phyloP scores from a whole-genome alignment of 2,329 filamentous ascomycete genomes.

The Fusarium pseudoanthophilum region DNA sequence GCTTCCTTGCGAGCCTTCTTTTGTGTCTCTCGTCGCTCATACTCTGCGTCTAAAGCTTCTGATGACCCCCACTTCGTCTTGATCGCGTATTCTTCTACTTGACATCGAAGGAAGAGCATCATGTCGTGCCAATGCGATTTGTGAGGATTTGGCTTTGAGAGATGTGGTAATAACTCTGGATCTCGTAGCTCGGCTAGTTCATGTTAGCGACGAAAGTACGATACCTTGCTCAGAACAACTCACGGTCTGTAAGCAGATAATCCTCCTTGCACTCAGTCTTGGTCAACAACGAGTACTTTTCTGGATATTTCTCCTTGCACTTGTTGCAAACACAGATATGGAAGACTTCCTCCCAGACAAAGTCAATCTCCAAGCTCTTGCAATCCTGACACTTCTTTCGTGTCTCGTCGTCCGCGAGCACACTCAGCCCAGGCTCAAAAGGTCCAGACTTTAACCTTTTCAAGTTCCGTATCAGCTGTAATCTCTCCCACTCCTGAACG shows the following conservation, averaged over 20 bases:
- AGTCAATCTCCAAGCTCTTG: constrained; percentile 86
- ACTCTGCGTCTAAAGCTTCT: constrained; percentile 88
- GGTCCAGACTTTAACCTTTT: constrained; percentile 80
- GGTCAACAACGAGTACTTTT: constrained; percentile 94
- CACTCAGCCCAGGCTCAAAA: constrained; percentile 89
- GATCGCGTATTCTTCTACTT: constrained; percentile 95
- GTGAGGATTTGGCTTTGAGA: constrained; percentile 92
- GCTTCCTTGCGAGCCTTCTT: constrained; percentile 89
- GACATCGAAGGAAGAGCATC: constrained; percentile 94
- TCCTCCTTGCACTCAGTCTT: constrained; percentile 97
- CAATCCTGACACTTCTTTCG: constrained; percentile 88
- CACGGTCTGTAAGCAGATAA: constrained; percentile 91
- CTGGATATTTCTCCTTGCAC: constrained; percentile 90
- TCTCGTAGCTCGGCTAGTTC: constrained; percentile 85
- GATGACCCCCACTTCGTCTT: constrained; percentile 89
- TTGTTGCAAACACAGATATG: constrained; percentile 76
- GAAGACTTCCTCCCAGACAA: constrained; percentile 91
- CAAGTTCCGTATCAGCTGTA: constrained; percentile 78
- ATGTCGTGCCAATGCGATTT: constrained; percentile 98
- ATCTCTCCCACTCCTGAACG: constrained; percentile 87
- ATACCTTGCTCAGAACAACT: constrained; percentile 50
- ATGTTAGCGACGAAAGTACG: constrained; percentile 5
- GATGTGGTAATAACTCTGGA: constrained; percentile 83
- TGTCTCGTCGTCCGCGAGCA: constrained; percentile 69
- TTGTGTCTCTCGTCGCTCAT: constrained; percentile 79